phyloP scores from a whole-genome alignment of 225 moss, liverwort and hornwort species.

The Pleurozium schreberi region DNA sequence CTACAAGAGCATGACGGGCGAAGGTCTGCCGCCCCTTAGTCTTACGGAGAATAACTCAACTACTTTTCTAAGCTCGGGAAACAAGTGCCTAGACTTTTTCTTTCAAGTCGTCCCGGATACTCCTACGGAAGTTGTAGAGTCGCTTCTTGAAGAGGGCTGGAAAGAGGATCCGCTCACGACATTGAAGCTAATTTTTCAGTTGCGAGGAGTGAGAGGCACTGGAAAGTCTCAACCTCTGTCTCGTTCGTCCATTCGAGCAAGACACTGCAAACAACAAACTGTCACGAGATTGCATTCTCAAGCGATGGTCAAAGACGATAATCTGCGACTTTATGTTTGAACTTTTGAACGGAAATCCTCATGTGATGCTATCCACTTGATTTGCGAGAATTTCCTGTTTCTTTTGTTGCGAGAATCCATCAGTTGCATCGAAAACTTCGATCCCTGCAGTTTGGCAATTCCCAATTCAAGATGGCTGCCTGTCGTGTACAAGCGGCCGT shows the following conservation, averaged over 20 bases:
- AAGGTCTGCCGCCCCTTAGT: conserved; percentile 24
- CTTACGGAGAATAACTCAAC: conserved; percentile 50
- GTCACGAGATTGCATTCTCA: background rate
- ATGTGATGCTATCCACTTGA: background rate
- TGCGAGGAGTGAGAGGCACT: conserved; percentile 72
- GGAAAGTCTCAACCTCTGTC: conserved; percentile 31
- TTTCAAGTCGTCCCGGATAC: conserved; percentile 65
- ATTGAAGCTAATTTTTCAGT: conserved; percentile 64
- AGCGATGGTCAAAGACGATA: background rate
- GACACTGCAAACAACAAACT: no score
- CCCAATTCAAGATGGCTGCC: background rate
- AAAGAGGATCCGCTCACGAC: conserved; percentile 48
- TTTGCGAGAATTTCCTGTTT: background rate
- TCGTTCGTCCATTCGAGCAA: background rate
- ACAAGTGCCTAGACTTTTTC: conserved; percentile 64
- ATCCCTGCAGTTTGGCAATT: background rate
- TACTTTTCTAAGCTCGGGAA: conserved; percentile 51
- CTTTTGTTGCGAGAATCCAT: background rate
- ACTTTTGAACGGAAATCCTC: background rate
- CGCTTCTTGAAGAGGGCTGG: conserved; percentile 54
- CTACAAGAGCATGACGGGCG: conserved; percentile 16
- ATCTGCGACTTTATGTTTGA: background rate
- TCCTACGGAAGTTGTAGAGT: background rate
- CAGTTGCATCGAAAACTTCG: background rate
- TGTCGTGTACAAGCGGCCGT: conserved; percentile 2